These are phyloP conservation scores for Tripterygium wilfordii DNA, from an alignment of 177 flowering plant species.

Conservation along the genomic window DNA sequence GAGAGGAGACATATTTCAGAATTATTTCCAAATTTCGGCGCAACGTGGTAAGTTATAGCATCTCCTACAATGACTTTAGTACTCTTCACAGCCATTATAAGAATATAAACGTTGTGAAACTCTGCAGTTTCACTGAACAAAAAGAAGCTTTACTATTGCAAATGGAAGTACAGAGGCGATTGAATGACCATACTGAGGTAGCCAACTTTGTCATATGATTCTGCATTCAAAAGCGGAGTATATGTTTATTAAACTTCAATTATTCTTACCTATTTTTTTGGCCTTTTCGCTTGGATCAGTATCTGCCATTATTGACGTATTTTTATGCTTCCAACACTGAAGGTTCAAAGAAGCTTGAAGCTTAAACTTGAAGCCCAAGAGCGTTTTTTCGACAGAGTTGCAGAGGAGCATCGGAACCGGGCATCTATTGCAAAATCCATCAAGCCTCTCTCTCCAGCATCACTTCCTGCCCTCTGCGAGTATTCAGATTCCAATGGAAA, in stretches of 20 bases:
- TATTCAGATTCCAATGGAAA: slow-evolving; percentile 37
- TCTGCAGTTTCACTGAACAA: slow-evolving; percentile 50
- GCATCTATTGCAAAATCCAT: slow-evolving; percentile 8
- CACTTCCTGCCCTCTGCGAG: slow-evolving; percentile 48
- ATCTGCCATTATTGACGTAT: too few species aligned
- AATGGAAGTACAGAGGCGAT: slow-evolving; percentile 30
- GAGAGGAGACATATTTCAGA: slow-evolving; percentile 54
- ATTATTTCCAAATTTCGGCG: slow-evolving; percentile 51
- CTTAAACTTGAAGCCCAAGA: slow-evolving; percentile 51
- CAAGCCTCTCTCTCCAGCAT: slow-evolving; percentile 21
- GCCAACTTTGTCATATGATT: too few species aligned
- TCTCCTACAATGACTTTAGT: too few species aligned
- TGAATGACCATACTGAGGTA: slow-evolving; percentile 43
- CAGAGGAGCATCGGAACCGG: slow-evolving; percentile 21
- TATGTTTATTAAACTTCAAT: too few species aligned
- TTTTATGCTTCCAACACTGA: too few species aligned
- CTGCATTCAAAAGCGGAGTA: too few species aligned
- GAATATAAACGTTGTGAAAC: not conserved
- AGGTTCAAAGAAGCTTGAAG: slow-evolving; percentile 51
- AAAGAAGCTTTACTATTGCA: slow-evolving; percentile 48
- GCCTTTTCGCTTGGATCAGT: too few species aligned
- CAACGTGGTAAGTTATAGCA: slow-evolving; percentile 55
- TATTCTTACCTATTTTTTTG: too few species aligned
- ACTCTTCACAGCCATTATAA: too few species aligned
- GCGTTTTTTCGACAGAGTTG: slow-evolving; percentile 45